These are phyloP conservation scores for Penicillium griseofulvum DNA, from an alignment of 2,329 filamentous ascomycete species.

Conservation along the genomic window DNA sequence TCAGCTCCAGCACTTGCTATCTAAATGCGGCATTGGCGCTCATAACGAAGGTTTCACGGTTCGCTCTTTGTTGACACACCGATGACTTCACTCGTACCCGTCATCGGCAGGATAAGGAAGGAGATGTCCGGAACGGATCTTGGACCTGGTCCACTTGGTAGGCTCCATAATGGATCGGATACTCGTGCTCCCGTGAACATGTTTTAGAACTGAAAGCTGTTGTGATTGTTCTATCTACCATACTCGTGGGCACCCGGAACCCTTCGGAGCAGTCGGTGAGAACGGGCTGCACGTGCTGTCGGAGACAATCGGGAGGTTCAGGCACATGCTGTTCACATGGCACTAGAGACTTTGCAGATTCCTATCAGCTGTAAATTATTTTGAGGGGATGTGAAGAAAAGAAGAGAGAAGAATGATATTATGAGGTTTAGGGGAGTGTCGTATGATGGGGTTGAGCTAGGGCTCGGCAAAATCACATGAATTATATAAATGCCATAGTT, in stretches of 20 bases:
- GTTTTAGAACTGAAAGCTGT: background rate
- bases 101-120: conserved; percentile 4
- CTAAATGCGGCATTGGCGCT: background rate
- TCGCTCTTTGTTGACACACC: conserved; percentile 18
- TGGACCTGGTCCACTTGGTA: conserved; percentile 6
- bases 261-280: conserved; percentile 19
- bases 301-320: conserved; percentile 10
- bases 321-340: conserved; percentile 15
- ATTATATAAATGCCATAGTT: background rate
- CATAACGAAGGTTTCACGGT: background rate
- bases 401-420: background rate
- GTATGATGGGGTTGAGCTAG: background rate
- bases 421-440: background rate
- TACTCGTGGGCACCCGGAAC: conserved; percentile 20
- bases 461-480: conserved; percentile 3
- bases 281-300: conserved; percentile 11
- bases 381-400: background rate
- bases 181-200: conserved; percentile 10
- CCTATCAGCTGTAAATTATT: background rate
- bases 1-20: background rate
- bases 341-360: background rate
- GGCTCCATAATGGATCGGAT: conserved; percentile 11
- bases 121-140: conserved; percentile 17
- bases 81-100: conserved; percentile 20
- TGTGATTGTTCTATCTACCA: background rate